A percentile compares a stretch with the other conserved stretches of the same genome.
Evolutionary conservation across 306 rosid species (phyloP).

Genomic region (Lathyrus tuberosus): DNA sequence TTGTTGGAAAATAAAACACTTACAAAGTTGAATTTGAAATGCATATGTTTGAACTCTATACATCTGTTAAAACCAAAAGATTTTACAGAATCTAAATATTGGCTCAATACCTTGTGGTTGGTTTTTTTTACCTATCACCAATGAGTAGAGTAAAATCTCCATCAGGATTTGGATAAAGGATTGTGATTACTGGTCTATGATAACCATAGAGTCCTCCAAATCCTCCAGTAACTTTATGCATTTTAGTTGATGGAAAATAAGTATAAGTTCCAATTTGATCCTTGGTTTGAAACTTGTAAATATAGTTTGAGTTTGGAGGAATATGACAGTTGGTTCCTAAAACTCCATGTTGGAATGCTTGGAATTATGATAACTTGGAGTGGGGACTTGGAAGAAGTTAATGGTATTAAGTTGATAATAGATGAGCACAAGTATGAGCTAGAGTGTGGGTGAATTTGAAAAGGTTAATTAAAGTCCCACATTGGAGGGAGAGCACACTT

Average conservation of each 20-base stretch:
- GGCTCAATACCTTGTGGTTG: constrained; percentile 83
- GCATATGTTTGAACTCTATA: constrained; percentile 4
- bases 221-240: constrained; percentile 91
- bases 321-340: constrained; percentile 92
- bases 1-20: constrained; percentile 28
- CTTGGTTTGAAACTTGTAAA: constrained; percentile 83
- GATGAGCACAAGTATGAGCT: too few relatives aligned
- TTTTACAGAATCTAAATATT: constrained; percentile 72
- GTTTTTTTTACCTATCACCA: constrained; percentile 91
- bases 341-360: constrained; percentile 99
- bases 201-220: constrained; percentile 82
- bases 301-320: constrained; percentile 86
- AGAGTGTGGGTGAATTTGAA: too few relatives aligned
- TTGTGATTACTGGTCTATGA: constrained; percentile 74
- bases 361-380: too few relatives aligned
- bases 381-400: too few relatives aligned
- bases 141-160: constrained; percentile 86
- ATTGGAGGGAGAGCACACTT: too few relatives aligned
- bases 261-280: constrained; percentile 90
- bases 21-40: constrained; percentile 4
- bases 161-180: constrained; percentile 76
- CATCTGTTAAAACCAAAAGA: constrained; percentile 53
- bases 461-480: too few relatives aligned
- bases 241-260: constrained; percentile 83
- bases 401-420: too few relatives aligned